Base-by-base conservation (phyloP, 352 stramenopile species). In the Pythium rishiriense region DNA sequence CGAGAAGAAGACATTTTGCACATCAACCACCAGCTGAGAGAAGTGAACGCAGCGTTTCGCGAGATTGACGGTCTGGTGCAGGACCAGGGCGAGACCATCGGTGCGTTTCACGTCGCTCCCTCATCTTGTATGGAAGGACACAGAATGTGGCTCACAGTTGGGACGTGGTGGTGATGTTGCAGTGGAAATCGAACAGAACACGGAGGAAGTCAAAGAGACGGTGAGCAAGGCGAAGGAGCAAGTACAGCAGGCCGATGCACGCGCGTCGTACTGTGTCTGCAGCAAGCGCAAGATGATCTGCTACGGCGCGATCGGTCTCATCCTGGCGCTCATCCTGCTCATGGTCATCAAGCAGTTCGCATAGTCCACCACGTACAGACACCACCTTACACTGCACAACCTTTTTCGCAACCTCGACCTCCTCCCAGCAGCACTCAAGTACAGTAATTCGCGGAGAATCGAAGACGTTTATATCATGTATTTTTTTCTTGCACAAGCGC, bases 1-100 rank as follows among this genome's bases (percentile, higher is more conserved):
- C 72, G 87, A 73, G 87, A 95, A 60, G 81, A 95, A 26, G 87
- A 95, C 47, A 95, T 95, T 48, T 77, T 95, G 59, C 86, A 94
- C 54, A 95, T 95, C 65, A 94, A 93, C 68, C 85, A 94, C 57
- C 85, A 95, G 58, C 69, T 95, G 28, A 76, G 83, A 0, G 87
- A 95, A 62, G 86, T 95, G 26, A 95, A 95, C 50, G 85, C 87
- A 8, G 85, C 87, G 12, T 95, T 93, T 68, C 70, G 87, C 41
- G 87, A 95, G 74, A 90, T 95, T 31, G 87, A 94, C 41, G 85
- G 77, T 6, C 77, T 95, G 15, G 69, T 95, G n/a, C 72, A 93
- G 55, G 87, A 94, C 57, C 87, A 95, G 69, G 81, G 81, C 55
- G 87, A 95, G 64, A 74, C 71, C 33, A 70, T 95, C 33, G 58